Evolutionary conservation across 1,284 basidiomycete genomes (phyloP).

Genomic region (Ganoderma meredithae): DNA sequence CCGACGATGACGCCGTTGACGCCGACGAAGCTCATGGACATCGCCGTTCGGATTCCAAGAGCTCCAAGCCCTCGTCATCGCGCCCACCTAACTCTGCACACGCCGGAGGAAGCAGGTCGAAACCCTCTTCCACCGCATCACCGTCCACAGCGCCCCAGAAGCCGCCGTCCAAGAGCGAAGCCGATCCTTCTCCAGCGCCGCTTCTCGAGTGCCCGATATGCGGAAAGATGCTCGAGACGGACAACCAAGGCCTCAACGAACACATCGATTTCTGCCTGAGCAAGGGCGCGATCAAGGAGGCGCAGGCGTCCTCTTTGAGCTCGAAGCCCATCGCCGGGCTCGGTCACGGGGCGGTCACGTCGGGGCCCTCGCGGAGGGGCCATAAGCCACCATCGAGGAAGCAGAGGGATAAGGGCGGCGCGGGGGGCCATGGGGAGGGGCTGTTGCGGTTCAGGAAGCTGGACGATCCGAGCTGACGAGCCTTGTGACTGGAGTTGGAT

Average conservation of each 20-base stretch:
- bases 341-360: neutral
- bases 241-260: conserved; percentile 74
- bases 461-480: conserved; percentile 1
- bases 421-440: conserved; percentile 14
- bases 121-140: conserved; percentile 3
- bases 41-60: neutral
- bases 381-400: conserved; percentile 13
- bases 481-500: neutral
- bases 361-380: neutral
- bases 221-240: conserved; percentile 56
- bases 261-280: conserved; percentile 84
- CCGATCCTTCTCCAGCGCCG: neutral
- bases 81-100: neutral
- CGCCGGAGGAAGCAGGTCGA: neutral
- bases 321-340: neutral
- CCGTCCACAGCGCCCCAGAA: neutral
- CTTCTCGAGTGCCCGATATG: conserved; percentile 70
- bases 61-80: conserved; percentile 9
- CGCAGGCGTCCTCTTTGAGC: conserved; percentile 48
- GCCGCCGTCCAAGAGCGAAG: neutral
- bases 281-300: conserved; percentile 70
- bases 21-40: neutral
- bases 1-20: conserved; percentile 7
- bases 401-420: conserved; percentile 2
- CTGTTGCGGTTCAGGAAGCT: conserved; percentile 22